These are phyloP conservation scores for Geotrichum aggregatum DNA, from an alignment of 1,139 yeast genomes.

Conservation along the genomic window DNA sequence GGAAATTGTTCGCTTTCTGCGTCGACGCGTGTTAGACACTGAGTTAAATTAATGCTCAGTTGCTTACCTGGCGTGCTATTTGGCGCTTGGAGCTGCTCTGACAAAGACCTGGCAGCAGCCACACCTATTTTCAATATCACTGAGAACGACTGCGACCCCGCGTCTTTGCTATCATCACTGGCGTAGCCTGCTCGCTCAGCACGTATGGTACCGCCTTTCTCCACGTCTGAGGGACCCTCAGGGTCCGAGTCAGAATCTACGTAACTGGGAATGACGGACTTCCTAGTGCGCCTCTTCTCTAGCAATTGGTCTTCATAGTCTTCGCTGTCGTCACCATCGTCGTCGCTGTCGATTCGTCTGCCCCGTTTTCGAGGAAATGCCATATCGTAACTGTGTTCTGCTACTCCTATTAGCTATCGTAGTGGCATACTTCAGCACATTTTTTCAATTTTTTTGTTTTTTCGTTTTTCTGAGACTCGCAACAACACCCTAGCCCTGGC, in stretches of 20 bases:
- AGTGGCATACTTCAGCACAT: neutral
- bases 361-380: slow-evolving; percentile 8
- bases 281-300: neutral
- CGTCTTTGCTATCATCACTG: neutral
- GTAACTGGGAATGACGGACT: slow-evolving; percentile 1
- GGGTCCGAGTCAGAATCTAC: slow-evolving; percentile 14
- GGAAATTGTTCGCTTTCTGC: too few species aligned
- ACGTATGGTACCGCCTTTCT: neutral
- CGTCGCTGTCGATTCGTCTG: slow-evolving; percentile 4
- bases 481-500: neutral
- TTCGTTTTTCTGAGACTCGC: neutral
- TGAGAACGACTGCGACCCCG: neutral
- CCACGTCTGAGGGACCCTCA: slow-evolving; percentile 1
- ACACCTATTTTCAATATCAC: slow-evolving; percentile 10
- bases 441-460: neutral
- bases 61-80: too few species aligned
- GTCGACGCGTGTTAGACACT: too few species aligned
- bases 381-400: neutral
- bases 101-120: slow-evolving; percentile 6
- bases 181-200: neutral
- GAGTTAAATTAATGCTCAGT: too few species aligned
- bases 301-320: neutral
- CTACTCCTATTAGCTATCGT: neutral
- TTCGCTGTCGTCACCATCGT: slow-evolving; percentile 6
- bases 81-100: neutral